Percentiles rank a stretch among this genome's conserved stretches.
Conservation (phyloP, 768 basidiomycete genomes). For the Sporobolomyces pararoseus region DNA sequence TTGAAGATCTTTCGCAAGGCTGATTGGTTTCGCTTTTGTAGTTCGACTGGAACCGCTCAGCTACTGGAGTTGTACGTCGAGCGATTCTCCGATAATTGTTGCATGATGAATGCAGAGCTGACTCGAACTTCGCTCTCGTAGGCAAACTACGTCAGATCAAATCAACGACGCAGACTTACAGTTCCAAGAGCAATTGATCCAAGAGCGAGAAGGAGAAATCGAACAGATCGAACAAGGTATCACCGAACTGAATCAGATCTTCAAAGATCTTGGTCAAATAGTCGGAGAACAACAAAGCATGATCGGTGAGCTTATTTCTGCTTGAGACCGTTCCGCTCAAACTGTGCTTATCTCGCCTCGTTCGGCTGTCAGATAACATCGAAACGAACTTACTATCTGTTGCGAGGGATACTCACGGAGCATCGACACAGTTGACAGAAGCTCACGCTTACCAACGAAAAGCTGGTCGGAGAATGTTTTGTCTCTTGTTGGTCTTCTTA, state of each 20-base stretch:
- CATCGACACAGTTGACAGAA: constrained; percentile 77
- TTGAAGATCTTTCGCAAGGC: not conserved
- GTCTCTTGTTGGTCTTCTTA: constrained; percentile 79
- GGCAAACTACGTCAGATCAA: constrained; percentile 39
- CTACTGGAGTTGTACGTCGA: constrained; percentile 42
- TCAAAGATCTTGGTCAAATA: constrained; percentile 88
- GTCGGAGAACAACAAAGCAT: constrained; percentile 91
- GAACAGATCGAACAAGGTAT: constrained; percentile 95
- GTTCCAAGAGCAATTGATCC: constrained; percentile 90
- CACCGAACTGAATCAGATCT: constrained; percentile 91
- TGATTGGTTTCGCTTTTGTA: constrained; percentile 10
- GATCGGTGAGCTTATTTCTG: constrained; percentile 60
- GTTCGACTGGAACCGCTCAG: constrained; percentile 7
- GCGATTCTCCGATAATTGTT: no score
- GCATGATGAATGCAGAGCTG: no score
- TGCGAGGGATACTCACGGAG: constrained; percentile 72
- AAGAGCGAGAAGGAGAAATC: constrained; percentile 90
- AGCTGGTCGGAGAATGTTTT: constrained; percentile 83
- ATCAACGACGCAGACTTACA: constrained; percentile 62
- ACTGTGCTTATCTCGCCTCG: not conserved
- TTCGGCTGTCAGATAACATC: constrained; percentile 69
- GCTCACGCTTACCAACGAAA: constrained; percentile 92
- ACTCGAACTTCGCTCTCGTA: not conserved
- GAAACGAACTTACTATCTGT: constrained; percentile 88
- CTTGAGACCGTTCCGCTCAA: not conserved